A percentile compares a stretch with the other conserved stretches of the same genome.
Conservation (phyloP, 371 early-diverging fungal species). For the Blastocladiella emersonii region DNA sequence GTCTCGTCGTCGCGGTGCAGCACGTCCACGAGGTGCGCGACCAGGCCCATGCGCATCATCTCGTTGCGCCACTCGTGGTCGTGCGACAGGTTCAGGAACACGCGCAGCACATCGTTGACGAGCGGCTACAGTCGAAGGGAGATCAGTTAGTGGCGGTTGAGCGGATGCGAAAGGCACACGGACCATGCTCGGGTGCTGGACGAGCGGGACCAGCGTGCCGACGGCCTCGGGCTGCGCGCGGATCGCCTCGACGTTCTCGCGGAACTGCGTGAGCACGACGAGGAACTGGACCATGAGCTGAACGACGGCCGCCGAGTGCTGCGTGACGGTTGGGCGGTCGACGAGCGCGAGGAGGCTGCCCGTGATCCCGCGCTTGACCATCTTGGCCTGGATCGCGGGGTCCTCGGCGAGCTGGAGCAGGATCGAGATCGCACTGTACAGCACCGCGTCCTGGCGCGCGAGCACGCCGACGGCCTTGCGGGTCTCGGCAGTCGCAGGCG, state of each 20-base stretch:
- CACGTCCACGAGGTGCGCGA: conserved; percentile 15
- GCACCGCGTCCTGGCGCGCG: conserved; percentile 30
- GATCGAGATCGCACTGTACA: conserved; percentile 31
- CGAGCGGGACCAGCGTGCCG: conserved; percentile 17
- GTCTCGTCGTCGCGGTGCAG: conserved; percentile 15
- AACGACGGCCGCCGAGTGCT: conserved; percentile 8
- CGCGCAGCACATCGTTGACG: conserved; percentile 10
- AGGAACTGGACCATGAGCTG: background rate
- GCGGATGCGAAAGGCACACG: too few species aligned
- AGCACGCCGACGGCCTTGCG: conserved; percentile 21
- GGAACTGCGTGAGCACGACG: background rate
- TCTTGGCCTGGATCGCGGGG: conserved; percentile 29
- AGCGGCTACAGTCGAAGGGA: conserved; percentile 4
- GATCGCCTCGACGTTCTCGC: background rate
- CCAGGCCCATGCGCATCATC: conserved; percentile 16
- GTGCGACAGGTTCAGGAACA: conserved; percentile 30
- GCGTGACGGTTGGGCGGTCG: conserved; percentile 19
- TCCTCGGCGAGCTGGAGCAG: conserved; percentile 32
- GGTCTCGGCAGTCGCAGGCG: background rate
- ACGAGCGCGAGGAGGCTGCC: conserved; percentile 21
- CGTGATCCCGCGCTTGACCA: conserved; percentile 31
- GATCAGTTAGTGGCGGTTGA: too few species aligned
- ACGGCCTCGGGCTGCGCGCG: conserved; percentile 11
- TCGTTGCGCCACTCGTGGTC: conserved; percentile 21
- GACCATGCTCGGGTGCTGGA: too few species aligned